phyloP scores from a whole-genome alignment of 1,284 basidiomycete species.

The Trametes sp. region DNA sequence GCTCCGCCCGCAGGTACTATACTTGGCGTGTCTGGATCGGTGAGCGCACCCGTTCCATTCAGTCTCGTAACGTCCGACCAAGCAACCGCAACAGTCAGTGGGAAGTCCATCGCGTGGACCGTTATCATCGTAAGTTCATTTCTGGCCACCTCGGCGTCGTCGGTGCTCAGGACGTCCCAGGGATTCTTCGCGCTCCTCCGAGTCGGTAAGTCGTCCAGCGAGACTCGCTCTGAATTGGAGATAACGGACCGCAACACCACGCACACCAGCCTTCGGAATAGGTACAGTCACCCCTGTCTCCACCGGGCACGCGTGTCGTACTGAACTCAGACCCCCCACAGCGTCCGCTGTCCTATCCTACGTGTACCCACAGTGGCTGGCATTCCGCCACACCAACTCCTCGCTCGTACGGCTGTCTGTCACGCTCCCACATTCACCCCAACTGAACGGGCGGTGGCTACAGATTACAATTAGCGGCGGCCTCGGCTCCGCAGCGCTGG shows the following conservation, averaged over 20 bases:
- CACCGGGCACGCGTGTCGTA: neutral
- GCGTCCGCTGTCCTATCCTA: constrained; percentile 26
- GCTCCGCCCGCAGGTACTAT: constrained; percentile 21
- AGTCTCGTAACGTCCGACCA: neutral
- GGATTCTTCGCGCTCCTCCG: constrained; percentile 26
- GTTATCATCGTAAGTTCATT: constrained; percentile 22
- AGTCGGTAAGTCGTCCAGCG: constrained; percentile 21
- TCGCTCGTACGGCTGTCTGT: constrained; percentile 16
- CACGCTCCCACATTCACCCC: neutral
- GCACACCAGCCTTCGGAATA: constrained; percentile 24
- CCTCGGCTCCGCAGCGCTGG: constrained; percentile 29
- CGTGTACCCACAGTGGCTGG: constrained; percentile 22
- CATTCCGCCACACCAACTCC: constrained; percentile 15
- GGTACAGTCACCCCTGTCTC: constrained; percentile 8
- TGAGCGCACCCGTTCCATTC: neutral
- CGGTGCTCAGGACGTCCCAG: constrained; percentile 1
- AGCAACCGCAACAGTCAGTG: constrained; percentile 19
- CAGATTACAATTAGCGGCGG: constrained; percentile 30
- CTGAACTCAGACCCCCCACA: neutral
- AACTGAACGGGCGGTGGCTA: neutral
- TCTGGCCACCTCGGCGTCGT: neutral
- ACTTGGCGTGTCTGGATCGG: constrained; percentile 32
- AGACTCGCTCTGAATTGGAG: neutral
- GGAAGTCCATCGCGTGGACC: constrained; percentile 24
- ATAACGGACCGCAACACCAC: neutral